Evolutionary conservation across 1,139 yeast genomes (phyloP), one percentile per base, ranked within the genome.

Genomic region (Candida sp.): DNA sequence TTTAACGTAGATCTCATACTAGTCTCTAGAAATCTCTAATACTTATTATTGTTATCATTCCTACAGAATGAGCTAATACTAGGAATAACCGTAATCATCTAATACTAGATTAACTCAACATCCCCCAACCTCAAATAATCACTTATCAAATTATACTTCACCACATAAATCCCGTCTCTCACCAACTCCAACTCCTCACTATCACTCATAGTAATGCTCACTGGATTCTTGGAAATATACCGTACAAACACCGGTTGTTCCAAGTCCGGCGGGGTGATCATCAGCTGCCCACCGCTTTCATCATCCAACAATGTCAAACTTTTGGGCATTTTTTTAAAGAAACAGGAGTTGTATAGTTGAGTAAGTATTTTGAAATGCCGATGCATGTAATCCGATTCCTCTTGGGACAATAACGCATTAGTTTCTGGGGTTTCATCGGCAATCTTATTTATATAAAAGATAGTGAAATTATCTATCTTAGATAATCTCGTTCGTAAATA

Each of bases 231-330:
- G 9, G 70, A 57, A 1, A 66, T 49, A 3, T 87, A 90, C 43
- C 77, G 75, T 7, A 90, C 70, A 55, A 89, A 88, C 3, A 93
- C 97, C 4, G 93, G 87, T 48, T 73, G 79, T 48, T 84, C 75
- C 54, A 86, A 54, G 46, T 88, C 88, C 0, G 98, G 98, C 50
- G 74, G 75, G 15, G 80, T 84, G 2, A 90, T 71, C 98, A 91
- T 90, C 5, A 84, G 75, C 21, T 84, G 74, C 3, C 87, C 87
- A 4, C 91, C 95, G 15, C 80, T 75, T 3, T 78, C 77, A 52
- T 91, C 98, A 55, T 89, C 95, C 47, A 93, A 67, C 15, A 81
- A 79, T 35, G 84, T 88, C 45, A 89, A 65, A 34, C 75, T 73
- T 21, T 72, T 75, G 0, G 98, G 97, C 52, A 91, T 63, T 44